Conservation (phyloP, 2,329 filamentous ascomycete genomes). For the Pseudonectria foliicola region DNA sequence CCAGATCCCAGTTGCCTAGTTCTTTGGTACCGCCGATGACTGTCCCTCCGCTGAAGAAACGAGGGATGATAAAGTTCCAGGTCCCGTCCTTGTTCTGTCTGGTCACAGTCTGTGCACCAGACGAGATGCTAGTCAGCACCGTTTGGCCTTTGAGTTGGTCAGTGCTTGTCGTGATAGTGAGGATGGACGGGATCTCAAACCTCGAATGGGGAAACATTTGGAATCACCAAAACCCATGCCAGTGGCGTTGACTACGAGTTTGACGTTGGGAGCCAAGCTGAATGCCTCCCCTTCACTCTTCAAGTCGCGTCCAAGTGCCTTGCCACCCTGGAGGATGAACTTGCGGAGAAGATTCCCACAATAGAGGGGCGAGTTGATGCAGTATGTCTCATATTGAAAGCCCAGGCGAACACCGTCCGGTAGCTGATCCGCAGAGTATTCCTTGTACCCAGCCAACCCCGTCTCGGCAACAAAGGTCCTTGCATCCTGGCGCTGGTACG, state of each 20-base stretch:
- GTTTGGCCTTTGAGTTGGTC: conserved; percentile 26
- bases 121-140: conserved; percentile 30
- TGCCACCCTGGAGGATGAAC: conserved; percentile 25
- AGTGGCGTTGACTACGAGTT: conserved; percentile 26
- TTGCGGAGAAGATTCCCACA: conserved; percentile 30
- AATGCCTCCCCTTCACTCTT: conserved; percentile 28
- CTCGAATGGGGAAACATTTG: conserved; percentile 28
- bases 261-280: conserved; percentile 13
- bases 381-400: conserved; percentile 47
- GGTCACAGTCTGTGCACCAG: conserved; percentile 40
- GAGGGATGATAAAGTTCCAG: conserved; percentile 57
- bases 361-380: conserved; percentile 48
- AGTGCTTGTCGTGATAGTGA: too few species aligned
- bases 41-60: conserved; percentile 55
- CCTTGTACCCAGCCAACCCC: conserved; percentile 21
- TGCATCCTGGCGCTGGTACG: conserved; percentile 29
- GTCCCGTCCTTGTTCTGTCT: conserved; percentile 55
- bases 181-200: conserved; percentile 7
- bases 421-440: conserved; percentile 28
- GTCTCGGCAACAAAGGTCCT: conserved; percentile 21
- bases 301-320: conserved; percentile 20
- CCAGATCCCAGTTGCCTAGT: conserved; percentile 45
- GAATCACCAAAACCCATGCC: conserved; percentile 27
- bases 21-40: conserved; percentile 62
- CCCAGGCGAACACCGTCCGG: conserved; percentile 38